A percentile compares a stretch with the other conserved stretches of the same genome.
Conservation (phyloP, 495 filamentous ascomycete species). For the Podospora tetraspora region DNA sequence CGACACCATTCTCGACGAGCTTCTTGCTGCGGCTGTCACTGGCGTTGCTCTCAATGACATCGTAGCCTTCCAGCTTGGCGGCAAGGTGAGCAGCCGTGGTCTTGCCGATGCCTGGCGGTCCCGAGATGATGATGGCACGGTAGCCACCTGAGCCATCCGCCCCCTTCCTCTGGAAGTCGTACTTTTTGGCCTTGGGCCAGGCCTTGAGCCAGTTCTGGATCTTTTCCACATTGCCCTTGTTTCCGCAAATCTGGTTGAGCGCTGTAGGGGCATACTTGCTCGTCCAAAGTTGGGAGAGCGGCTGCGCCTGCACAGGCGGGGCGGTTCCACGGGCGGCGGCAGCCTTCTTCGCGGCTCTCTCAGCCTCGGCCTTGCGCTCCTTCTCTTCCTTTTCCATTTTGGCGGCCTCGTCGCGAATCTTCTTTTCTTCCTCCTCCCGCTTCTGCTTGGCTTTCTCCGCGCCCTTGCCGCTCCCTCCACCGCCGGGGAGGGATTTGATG, state of each 20-base stretch:
- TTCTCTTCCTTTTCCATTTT: slow-evolving; percentile 72
- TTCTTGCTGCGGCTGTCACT: slow-evolving; percentile 98
- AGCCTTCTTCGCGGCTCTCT: slow-evolving; percentile 43
- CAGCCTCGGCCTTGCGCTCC: slow-evolving; percentile 45
- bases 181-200: slow-evolving; percentile 70
- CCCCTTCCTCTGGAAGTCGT: slow-evolving; percentile 69
- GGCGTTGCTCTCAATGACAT: slow-evolving; percentile 91
- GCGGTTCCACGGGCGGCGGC: slow-evolving; percentile 38
- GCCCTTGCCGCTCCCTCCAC: slow-evolving; percentile 82
- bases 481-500: slow-evolving; percentile 74
- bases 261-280: slow-evolving; percentile 87
- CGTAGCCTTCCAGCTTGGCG: slow-evolving; percentile 87
- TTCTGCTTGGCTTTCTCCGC: slow-evolving; percentile 78
- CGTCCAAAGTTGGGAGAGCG: slow-evolving; percentile 79
- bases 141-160: slow-evolving; percentile 72
- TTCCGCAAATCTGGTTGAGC: slow-evolving; percentile 87
- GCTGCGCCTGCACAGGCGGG: slow-evolving; percentile 35
- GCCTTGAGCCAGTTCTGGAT: slow-evolving; percentile 79
- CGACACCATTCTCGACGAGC: slow-evolving; percentile 79
- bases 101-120: slow-evolving; percentile 95
- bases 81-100: slow-evolving; percentile 95
- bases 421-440: slow-evolving; percentile 72
- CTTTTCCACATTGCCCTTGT: slow-evolving; percentile 85
- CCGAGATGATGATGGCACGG: slow-evolving; percentile 86
- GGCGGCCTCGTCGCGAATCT: slow-evolving; percentile 66